A percentile compares a stretch with the other conserved stretches of the same genome.
phyloP scores from a whole-genome alignment of 257 asterid genomes.

The Leptodermis oblonga region DNA sequence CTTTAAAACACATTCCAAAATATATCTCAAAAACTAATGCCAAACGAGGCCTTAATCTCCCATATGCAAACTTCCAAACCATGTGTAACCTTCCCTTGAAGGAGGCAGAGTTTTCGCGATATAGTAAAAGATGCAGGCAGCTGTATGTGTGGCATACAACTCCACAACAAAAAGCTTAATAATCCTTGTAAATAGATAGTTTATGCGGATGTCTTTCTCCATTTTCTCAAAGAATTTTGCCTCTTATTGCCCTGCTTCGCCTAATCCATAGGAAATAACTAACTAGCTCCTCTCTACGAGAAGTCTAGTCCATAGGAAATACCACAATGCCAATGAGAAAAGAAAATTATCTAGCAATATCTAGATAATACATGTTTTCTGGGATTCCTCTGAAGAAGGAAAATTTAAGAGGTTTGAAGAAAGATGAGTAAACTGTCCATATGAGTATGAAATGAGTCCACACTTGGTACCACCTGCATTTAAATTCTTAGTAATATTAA shows the following conservation, averaged over 20 bases:
- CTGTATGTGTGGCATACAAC: conserved; percentile 70
- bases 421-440: conserved; percentile 80
- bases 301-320: conserved; percentile 64
- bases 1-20: no score
- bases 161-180: conserved; percentile 67
- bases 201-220: conserved; percentile 67
- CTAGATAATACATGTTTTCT: conserved; percentile 55
- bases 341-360: conserved; percentile 61
- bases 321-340: conserved; percentile 56
- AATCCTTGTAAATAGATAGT: conserved; percentile 61
- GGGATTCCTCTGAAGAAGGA: conserved; percentile 78
- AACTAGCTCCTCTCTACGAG: conserved; percentile 48
- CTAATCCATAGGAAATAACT: conserved; percentile 74
- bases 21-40: no score
- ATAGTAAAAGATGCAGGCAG: conserved; percentile 73
- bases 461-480: conserved; percentile 54
- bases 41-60: no score
- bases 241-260: conserved; percentile 58
- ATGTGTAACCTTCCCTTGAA: conserved; percentile 59
- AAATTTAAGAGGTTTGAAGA: conserved; percentile 73
- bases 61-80: conserved; percentile 88
- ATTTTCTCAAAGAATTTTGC: conserved; percentile 48
- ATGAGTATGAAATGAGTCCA: conserved; percentile 61
- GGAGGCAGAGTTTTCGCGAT: conserved; percentile 78
- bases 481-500: neutral